Evolutionary conservation across 345 rosid genomes (phyloP), one percentile per base, ranked within the genome.

Genomic region (Psidium friedrichsthalianum): DNA sequence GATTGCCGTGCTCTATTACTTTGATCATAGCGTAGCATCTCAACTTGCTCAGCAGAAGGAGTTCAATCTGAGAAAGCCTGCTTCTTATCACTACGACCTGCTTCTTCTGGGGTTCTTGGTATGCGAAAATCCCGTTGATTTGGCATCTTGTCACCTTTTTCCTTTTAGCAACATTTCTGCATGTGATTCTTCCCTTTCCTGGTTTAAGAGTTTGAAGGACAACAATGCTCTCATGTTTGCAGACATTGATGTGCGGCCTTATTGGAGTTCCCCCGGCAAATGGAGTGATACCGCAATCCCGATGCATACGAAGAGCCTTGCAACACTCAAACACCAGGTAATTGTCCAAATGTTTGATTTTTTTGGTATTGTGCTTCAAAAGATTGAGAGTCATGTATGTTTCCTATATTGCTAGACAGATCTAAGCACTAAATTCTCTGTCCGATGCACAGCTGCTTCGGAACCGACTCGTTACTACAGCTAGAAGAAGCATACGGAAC

Each of bases 21-120:
- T 96, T 56, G 99, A 97, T 86, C 99, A 97, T 86, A 97, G 99
- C 53, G 99, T 97, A 83, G 99, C 99, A 56, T 97, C 99, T 57
- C 99, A 97, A 88, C 96, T 97, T 84, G 96, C 99, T 9, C 98
- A 97, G 84, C 99, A 95, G 89, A 91, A 95, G 83, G 99, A 97
- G 85, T 96, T 95, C 90, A 97, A 97, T 91, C 88, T 97, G 89
- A 97, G 94, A 90, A 97, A 96, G 87, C 99, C 99, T 56, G 85
- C 99, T 84, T 95, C 94, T 55, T 97, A 97, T 87, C 99, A 97
- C 85, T 96, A 94, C 87, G 99, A 97, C 85, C 91, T 97, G 74
- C 94, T 97, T 56, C 98, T 97, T 86, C 89, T 97, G 86, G 98
- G 98, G 20, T 90, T 94, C 88, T 83, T 97, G 98, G 98, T 95